A percentile compares a stretch with the other conserved stretches of the same genome.
Evolutionary conservation across 2,329 filamentous ascomycete species (phyloP).

Genomic region (Westerdykella aurantiaca): DNA sequence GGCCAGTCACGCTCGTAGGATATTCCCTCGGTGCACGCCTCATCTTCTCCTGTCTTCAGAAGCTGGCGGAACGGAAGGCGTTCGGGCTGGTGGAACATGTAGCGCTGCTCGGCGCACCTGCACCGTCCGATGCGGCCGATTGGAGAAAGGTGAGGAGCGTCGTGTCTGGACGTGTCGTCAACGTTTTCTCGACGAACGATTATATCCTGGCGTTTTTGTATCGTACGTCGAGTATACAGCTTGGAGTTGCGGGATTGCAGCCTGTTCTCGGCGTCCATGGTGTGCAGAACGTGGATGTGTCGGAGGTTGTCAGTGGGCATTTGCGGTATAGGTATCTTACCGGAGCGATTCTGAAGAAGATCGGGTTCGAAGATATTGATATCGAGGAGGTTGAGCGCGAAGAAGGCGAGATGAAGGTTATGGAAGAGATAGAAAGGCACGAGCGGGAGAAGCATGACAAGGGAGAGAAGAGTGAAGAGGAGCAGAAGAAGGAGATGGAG

Average conservation of each 20-base stretch:
- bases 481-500: conserved; percentile 37
- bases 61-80: conserved; percentile 67
- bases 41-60: conserved; percentile 75
- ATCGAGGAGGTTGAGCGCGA: conserved; percentile 42
- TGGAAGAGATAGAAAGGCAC: conserved; percentile 42
- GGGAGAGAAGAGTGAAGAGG: conserved; percentile 20
- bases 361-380: conserved; percentile 51
- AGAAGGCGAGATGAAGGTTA: conserved; percentile 40
- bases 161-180: conserved; percentile 75
- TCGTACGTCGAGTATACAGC: conserved; percentile 72
- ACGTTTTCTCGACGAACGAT: conserved; percentile 83
- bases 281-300: conserved; percentile 54
- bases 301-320: conserved; percentile 47
- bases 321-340: conserved; percentile 48
- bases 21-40: conserved; percentile 77
- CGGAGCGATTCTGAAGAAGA: conserved; percentile 47
- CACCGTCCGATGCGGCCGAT: conserved; percentile 63
- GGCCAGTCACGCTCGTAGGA: conserved; percentile 72
- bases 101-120: conserved; percentile 74
- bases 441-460: conserved; percentile 34
- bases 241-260: conserved; percentile 79
- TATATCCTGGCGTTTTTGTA: conserved; percentile 84
- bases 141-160: conserved; percentile 75
- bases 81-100: conserved; percentile 82
- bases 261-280: conserved; percentile 62